Conservation (phyloP, 2,329 filamentous ascomycete species). For the Rhytidhysteron rufulum region DNA sequence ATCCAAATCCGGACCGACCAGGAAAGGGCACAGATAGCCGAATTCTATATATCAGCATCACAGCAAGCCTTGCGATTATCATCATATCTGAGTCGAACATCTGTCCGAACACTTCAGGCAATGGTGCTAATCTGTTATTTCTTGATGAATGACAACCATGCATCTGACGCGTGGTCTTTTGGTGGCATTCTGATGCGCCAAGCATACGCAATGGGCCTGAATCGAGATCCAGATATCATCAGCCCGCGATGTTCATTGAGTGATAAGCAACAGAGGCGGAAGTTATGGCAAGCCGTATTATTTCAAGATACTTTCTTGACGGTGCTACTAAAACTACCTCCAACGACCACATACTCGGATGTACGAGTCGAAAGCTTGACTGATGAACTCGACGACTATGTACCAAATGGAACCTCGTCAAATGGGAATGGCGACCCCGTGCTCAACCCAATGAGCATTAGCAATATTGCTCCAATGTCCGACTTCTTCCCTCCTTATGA, state of each 20-base stretch:
- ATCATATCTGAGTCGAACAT: constrained; percentile 72
- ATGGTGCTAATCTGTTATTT: constrained; percentile 84
- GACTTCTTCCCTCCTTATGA: constrained; percentile 38
- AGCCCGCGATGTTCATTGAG: constrained; percentile 63
- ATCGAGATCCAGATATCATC: constrained; percentile 72
- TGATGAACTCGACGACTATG: constrained; percentile 62
- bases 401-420: constrained; percentile 56
- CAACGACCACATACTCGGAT: constrained; percentile 74
- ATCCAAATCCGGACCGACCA: constrained; percentile 55
- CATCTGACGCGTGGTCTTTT: constrained; percentile 79
- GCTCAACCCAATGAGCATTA: constrained; percentile 52
- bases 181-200: constrained; percentile 73
- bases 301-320: constrained; percentile 80
- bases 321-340: constrained; percentile 71
- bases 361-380: constrained; percentile 70
- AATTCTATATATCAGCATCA: constrained; percentile 76
- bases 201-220: constrained; percentile 76
- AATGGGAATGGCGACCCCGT: constrained; percentile 36
- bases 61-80: constrained; percentile 73
- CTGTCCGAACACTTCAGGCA: constrained; percentile 68
- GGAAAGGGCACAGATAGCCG: constrained; percentile 70
- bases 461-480: constrained; percentile 41
- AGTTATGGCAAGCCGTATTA: constrained; percentile 77
- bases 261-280: constrained; percentile 74
- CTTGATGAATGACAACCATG: constrained; percentile 81